Base-by-base conservation (phyloP, 2,329 filamentous ascomycete genomes). In the Teratosphaeriaceae sp. region DNA sequence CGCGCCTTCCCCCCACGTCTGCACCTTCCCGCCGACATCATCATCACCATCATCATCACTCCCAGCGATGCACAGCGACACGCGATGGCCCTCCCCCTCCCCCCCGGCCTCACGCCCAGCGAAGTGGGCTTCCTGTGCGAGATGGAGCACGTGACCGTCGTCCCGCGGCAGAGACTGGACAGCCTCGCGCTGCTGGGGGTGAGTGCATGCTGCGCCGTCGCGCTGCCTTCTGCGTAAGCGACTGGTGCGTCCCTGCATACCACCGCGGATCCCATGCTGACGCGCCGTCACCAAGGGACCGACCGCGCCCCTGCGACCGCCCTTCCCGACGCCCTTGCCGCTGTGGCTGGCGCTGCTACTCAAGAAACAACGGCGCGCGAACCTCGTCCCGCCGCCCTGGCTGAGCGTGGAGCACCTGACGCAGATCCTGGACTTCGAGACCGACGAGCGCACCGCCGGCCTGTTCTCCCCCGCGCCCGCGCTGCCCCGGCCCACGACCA, bases 51-150 rank as follows among this genome's bases (percentile, higher is more conserved):
- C 15, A 15, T 34, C 9, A 8, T 19, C 22, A 19, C 22, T 12
- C 38, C 7, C 38, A 41, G 40, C 38, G 35, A 52, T 50, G 48
- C 44, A 40, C 45, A 27, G 33, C 39, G 36, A 47, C 19, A 33
- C 44, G 47, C 30, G 57, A 82, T 82, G 79, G 78, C 78, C 40
- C 73, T 80, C 52, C 76, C 77, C 50, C 70, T 81, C 31, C 75
- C 76, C 29, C 71, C 75, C 50, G 78, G 83, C 65, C 76, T 96
- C 34, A 84, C 85, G 56, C 88, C 92, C 46, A 75, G 85, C 51
- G 92, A 98, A 69, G 85, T 94, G 35, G 85, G 88, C 39, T 98
- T 97, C 61, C 72, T 97, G 21, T 95, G 89, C 66, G 92, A 98
- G 70, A 97, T 96, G 88, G 90, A 97, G 70, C 79, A 88, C 58